Evolutionary conservation across 108 stramenopile species (phyloP), one percentile per base, ranked within the genome.

Genomic region (Licmophora abbreviata): DNA sequence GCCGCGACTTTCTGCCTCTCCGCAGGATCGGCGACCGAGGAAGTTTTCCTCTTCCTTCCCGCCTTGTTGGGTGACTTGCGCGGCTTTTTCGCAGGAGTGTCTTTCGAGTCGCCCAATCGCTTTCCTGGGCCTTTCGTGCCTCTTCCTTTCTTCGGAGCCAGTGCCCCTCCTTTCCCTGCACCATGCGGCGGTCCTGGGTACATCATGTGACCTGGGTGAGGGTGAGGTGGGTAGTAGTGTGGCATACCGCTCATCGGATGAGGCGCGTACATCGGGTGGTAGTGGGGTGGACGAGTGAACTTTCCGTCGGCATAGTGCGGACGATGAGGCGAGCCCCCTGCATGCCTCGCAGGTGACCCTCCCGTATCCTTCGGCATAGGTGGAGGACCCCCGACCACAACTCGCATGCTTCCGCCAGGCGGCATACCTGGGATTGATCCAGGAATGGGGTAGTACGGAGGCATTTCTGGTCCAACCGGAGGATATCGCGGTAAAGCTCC

Each of bases 1-100:
- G 62, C 74, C 29, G 79, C 79, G 12, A 71, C 66, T 42, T 73
- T 76, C 47, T 76, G 61, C 0, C 66, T 56, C 21, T 80, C 79
- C 6, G 46, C 73, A 29, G 55, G 54, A 30, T 74, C 70, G 15
- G 24, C 37, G 1, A 14, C 38, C 10, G n/a, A 18, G 30, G 60
- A 48, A 1, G 66, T 22, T 33, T 53, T 63, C 15, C 71, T 59
- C 55, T 74, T 74, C 49, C 62, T 68, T 4, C 52, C 57, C n/a
- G 43, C 50, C 6, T 63, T 32, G 22, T 59, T 30, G 9, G 63
- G 58, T 11, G 63, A 56, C 31, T 79, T 79, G 44, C 60, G 71
- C 26, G 42, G 40, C 41, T 70, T 69, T 21, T 49, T 48, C 33
- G 44, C 14, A 26, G 3, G 18, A 10, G 43, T 30, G 2, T 51